A percentile compares a stretch with the other conserved stretches of the same genome.
phyloP scores from a whole-genome alignment of 768 basidiomycete genomes.

The Hemileccinum impolitum region DNA sequence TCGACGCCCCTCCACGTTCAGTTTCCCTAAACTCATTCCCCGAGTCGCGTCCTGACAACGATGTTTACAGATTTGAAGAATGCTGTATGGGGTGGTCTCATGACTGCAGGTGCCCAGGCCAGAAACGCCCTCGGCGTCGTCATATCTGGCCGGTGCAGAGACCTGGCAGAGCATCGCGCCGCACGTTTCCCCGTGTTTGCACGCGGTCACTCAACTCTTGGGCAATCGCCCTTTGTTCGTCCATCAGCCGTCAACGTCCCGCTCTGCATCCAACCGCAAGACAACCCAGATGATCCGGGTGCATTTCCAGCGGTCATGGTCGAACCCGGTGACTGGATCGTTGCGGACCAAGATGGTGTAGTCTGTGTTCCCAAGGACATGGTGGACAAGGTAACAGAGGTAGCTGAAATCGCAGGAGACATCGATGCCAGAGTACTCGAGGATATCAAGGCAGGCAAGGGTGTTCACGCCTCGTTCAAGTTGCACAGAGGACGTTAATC shows the following conservation, averaged over 20 bases:
- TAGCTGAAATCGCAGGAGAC: conserved; percentile 56
- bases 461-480: conserved; percentile 76
- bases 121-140: conserved; percentile 71
- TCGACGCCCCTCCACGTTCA: conserved; percentile 70
- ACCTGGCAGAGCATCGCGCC: conserved; percentile 71
- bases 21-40: conserved; percentile 17
- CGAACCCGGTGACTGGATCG: conserved; percentile 73
- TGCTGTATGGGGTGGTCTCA: conserved; percentile 91
- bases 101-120: conserved; percentile 81
- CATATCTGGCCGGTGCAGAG: conserved; percentile 83
- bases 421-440: conserved; percentile 69
- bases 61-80: conserved; percentile 57
- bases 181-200: conserved; percentile 80
- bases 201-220: conserved; percentile 77
- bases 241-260: conserved; percentile 73
- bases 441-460: conserved; percentile 73
- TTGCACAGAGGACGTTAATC: conserved; percentile 56
- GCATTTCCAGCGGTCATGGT: conserved; percentile 55
- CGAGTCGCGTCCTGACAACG: not conserved
- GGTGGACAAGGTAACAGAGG: conserved; percentile 51
- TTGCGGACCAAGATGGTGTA: conserved; percentile 89
- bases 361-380: conserved; percentile 68
- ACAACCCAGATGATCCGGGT: conserved; percentile 30
- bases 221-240: conserved; percentile 81
- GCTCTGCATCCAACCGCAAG: conserved; percentile 41